phyloP scores from a whole-genome alignment of 2,329 filamentous ascomycete genomes.

The Ascochyta lentis region DNA sequence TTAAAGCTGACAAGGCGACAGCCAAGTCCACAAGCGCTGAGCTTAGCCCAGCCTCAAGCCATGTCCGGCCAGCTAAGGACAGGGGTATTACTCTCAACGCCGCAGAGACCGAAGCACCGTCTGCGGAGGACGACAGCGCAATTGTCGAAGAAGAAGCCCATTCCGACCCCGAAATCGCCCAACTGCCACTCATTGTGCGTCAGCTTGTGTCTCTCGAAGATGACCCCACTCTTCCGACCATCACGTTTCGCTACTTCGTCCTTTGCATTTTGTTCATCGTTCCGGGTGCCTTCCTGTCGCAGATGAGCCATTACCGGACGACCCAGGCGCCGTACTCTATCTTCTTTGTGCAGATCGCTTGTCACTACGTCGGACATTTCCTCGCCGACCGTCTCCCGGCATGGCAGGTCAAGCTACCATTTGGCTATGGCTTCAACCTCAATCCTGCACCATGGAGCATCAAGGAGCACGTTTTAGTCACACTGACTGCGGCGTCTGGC shows the following conservation, averaged over 20 bases:
- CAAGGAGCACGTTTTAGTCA: slow-evolving; percentile 64
- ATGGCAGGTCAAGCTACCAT: slow-evolving; percentile 56
- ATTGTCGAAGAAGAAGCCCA: slow-evolving; percentile 28
- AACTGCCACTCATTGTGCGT: slow-evolving; percentile 63
- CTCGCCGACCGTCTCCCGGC: slow-evolving; percentile 60
- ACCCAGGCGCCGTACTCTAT: slow-evolving; percentile 66
- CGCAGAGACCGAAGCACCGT: slow-evolving; percentile 6
- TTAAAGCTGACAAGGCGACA: slow-evolving; percentile 19
- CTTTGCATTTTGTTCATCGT: slow-evolving; percentile 62
- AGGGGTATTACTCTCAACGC: slow-evolving; percentile 5
- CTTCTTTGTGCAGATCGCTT: slow-evolving; percentile 67
- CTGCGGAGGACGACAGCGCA: slow-evolving; percentile 13
- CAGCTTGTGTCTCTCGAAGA: slow-evolving; percentile 65
- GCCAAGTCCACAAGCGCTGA: slow-evolving; percentile 22
- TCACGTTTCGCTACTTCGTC: slow-evolving; percentile 67
- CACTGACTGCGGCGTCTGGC: slow-evolving; percentile 52
- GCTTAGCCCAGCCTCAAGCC: slow-evolving; percentile 18
- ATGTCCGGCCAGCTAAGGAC: slow-evolving; percentile 6
- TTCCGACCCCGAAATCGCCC: slow-evolving; percentile 41
- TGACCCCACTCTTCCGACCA: slow-evolving; percentile 61
- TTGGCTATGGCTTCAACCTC: slow-evolving; percentile 58
- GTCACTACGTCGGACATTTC: slow-evolving; percentile 62
- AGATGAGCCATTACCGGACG: slow-evolving; percentile 64
- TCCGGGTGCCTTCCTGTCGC: slow-evolving; percentile 64
- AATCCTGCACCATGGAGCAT: slow-evolving; percentile 65